Evolutionary conservation across 345 rosid species (phyloP).

Genomic region (Clausena lansium): DNA sequence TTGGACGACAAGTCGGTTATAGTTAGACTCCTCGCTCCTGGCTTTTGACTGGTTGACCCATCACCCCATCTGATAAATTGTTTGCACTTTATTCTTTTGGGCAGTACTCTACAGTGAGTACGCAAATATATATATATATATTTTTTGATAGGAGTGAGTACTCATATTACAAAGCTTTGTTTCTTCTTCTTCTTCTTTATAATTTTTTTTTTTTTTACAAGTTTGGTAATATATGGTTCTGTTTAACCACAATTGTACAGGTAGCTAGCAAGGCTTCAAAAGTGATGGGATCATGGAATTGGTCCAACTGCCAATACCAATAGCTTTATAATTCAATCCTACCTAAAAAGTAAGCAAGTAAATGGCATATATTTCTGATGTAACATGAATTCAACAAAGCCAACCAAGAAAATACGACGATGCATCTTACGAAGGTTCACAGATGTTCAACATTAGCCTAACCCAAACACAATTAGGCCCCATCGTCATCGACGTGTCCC

Average conservation of each 20-base stretch:
- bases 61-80: too few relatives aligned
- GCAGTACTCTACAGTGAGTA: too few relatives aligned
- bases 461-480: neutral
- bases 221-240: neutral
- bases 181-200: too few relatives aligned
- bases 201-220: neutral
- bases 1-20: too few relatives aligned
- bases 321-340: neutral
- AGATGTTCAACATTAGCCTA: neutral
- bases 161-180: too few relatives aligned
- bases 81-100: too few relatives aligned
- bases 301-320: conserved; percentile 1
- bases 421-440: neutral
- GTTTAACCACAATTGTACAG: neutral
- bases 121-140: too few relatives aligned
- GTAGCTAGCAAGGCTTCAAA: neutral
- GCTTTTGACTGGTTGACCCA: too few relatives aligned
- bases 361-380: neutral
- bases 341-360: neutral
- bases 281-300: neutral
- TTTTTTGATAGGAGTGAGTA: too few relatives aligned
- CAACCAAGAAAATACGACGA: neutral
- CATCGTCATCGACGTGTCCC: conserved; percentile 3
- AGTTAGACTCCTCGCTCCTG: too few relatives aligned
- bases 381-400: neutral